These are phyloP conservation scores for Ascoidea tarda DNA, from an alignment of 805 yeast species.

Conservation along the genomic window DNA sequence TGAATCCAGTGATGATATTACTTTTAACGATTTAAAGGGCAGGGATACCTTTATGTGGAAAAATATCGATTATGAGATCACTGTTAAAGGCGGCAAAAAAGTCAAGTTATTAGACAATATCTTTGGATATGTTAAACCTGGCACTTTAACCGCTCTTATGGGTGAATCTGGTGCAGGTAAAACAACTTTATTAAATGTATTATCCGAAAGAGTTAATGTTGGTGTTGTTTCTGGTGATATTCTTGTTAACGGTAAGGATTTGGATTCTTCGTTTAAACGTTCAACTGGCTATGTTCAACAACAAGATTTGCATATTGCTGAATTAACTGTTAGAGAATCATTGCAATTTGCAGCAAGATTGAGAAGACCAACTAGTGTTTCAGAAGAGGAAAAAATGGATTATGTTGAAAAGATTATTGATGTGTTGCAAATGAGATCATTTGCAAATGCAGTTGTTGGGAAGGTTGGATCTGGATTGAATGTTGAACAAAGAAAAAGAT, in stretches of 20 bases:
- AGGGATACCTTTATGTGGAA: slow-evolving; percentile 59
- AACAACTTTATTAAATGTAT: slow-evolving; percentile 59
- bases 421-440: slow-evolving; percentile 51
- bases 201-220: slow-evolving; percentile 55
- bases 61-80: slow-evolving; percentile 50
- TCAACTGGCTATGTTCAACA: slow-evolving; percentile 75
- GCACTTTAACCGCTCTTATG: slow-evolving; percentile 71
- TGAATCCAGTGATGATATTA: slow-evolving; percentile 14
- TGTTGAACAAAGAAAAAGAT: slow-evolving; percentile 54
- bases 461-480: slow-evolving; percentile 59
- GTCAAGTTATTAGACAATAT: slow-evolving; percentile 34
- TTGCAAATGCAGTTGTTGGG: slow-evolving; percentile 74
- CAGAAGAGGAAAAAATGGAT: slow-evolving; percentile 42
- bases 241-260: slow-evolving; percentile 54
- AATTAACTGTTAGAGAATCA: slow-evolving; percentile 64
- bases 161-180: slow-evolving; percentile 87
- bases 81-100: slow-evolving; percentile 45
- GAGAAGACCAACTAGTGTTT: slow-evolving; percentile 49
- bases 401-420: slow-evolving; percentile 60
- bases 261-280: slow-evolving; percentile 57
- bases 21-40: neutral
- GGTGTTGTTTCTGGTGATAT: slow-evolving; percentile 64
- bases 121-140: slow-evolving; percentile 69
- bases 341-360: slow-evolving; percentile 55
- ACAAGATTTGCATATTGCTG: slow-evolving; percentile 61